These are phyloP conservation scores for Pythium coloratum DNA, from an alignment of 352 stramenopile species.

Conservation along the genomic window DNA sequence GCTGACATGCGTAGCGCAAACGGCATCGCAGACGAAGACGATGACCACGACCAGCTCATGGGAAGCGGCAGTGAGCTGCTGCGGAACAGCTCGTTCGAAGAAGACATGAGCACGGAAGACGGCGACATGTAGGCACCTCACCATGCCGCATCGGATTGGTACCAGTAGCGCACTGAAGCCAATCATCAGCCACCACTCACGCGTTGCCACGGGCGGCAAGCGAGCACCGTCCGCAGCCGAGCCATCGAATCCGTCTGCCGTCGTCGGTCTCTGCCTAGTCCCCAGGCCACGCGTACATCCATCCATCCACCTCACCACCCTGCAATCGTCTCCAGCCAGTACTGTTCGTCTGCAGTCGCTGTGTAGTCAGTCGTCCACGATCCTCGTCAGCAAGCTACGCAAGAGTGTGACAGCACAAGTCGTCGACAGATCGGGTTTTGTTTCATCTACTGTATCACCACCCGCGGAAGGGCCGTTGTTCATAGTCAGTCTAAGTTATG, in stretches of 20 bases:
- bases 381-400: constrained; percentile 4
- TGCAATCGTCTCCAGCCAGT: not conserved
- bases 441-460: constrained; percentile 14
- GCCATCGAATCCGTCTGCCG: not conserved
- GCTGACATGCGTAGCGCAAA: constrained; percentile 31
- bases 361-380: constrained; percentile 5
- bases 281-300: not conserved
- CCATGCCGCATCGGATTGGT: not conserved
- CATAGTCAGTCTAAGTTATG: constrained; percentile 35
- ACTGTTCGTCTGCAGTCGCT: not conserved
- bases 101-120: constrained; percentile 35
- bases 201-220: not conserved
- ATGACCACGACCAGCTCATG: constrained; percentile 73
- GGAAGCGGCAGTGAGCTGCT: constrained; percentile 74
- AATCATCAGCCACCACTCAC: not conserved
- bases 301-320: not conserved
- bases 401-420: not conserved
- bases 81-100: constrained; percentile 55
- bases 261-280: not conserved
- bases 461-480: constrained; percentile 15
- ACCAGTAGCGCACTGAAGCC: constrained; percentile 5
- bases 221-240: not conserved
- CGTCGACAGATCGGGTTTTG: constrained; percentile 26
- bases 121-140: constrained; percentile 25
- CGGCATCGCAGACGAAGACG: constrained; percentile 33